Evolutionary conservation across 495 filamentous ascomycete species (phyloP).

Genomic region (Pyronema omphalodes): DNA sequence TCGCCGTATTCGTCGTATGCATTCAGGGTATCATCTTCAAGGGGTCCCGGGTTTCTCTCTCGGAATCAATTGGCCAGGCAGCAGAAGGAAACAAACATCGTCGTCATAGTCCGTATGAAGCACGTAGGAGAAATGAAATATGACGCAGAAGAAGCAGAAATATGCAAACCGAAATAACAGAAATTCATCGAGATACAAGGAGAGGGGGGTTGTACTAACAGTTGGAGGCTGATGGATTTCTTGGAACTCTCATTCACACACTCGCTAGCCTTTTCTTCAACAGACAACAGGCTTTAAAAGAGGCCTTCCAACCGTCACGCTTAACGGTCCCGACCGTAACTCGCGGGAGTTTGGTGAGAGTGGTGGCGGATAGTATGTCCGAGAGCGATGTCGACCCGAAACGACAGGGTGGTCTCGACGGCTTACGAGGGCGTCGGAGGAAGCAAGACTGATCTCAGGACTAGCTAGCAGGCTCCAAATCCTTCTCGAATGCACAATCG

Average conservation of each 20-base stretch:
- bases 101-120: not conserved
- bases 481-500: slow-evolving; percentile 24
- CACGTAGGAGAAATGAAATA: slow-evolving; percentile 2
- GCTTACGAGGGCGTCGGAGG: slow-evolving; percentile 18
- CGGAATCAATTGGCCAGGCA: not conserved
- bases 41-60: not conserved
- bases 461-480: slow-evolving; percentile 21
- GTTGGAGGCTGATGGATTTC: slow-evolving; percentile 16
- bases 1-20: not conserved
- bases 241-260: slow-evolving; percentile 15
- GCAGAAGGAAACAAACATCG: slow-evolving; percentile 2
- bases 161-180: not conserved
- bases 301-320: slow-evolving; percentile 14
- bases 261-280: slow-evolving; percentile 21
- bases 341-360: slow-evolving; percentile 10
- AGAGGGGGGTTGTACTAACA: slow-evolving; percentile 14
- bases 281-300: slow-evolving; percentile 13
- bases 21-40: not conserved
- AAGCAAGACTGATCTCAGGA: slow-evolving; percentile 11
- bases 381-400: slow-evolving; percentile 23
- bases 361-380: slow-evolving; percentile 10
- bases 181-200: not conserved
- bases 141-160: slow-evolving; percentile 5
- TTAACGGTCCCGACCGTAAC: slow-evolving; percentile 19
- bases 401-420: slow-evolving; percentile 22